A percentile compares a stretch with the other conserved stretches of the same genome.
Conservation (phyloP, 169 alveolate genomes). For the Haemoproteus tartakovskyi region DNA sequence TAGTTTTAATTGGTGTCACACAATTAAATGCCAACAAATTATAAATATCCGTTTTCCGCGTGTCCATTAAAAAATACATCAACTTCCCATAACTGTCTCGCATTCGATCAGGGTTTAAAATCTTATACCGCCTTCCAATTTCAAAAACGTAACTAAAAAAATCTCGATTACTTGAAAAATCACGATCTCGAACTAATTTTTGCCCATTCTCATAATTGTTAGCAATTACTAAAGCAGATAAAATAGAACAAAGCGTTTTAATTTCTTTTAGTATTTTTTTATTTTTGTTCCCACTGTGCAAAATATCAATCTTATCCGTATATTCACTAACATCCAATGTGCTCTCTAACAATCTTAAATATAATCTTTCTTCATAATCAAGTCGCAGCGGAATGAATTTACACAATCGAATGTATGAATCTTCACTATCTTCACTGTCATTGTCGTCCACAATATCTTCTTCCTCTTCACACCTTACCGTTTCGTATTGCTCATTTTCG, state of each 20-base stretch:
- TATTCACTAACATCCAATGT: conserved; percentile 87
- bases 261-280: conserved; percentile 81
- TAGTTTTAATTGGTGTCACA: conserved; percentile 84
- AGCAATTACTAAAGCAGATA: conserved; percentile 88
- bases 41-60: conserved; percentile 82
- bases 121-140: conserved; percentile 88
- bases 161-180: conserved; percentile 77
- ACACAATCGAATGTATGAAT: conserved; percentile 52
- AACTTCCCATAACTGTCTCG: conserved; percentile 87
- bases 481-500: conserved; percentile 63
- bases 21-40: conserved; percentile 83
- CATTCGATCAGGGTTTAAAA: conserved; percentile 90
- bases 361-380: conserved; percentile 79
- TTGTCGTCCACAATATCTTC: not conserved
- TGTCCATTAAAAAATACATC: conserved; percentile 88
- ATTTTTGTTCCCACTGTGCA: conserved; percentile 76
- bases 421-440: conserved; percentile 43
- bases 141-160: conserved; percentile 87
- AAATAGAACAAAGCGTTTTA: conserved; percentile 85
- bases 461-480: conserved; percentile 11
- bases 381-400: conserved; percentile 70
- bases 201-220: conserved; percentile 89
- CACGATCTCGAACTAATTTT: conserved; percentile 79
- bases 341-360: conserved; percentile 84
- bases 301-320: conserved; percentile 85